Conservation (phyloP, 1,284 basidiomycete species). For the Trametes polyzona region DNA sequence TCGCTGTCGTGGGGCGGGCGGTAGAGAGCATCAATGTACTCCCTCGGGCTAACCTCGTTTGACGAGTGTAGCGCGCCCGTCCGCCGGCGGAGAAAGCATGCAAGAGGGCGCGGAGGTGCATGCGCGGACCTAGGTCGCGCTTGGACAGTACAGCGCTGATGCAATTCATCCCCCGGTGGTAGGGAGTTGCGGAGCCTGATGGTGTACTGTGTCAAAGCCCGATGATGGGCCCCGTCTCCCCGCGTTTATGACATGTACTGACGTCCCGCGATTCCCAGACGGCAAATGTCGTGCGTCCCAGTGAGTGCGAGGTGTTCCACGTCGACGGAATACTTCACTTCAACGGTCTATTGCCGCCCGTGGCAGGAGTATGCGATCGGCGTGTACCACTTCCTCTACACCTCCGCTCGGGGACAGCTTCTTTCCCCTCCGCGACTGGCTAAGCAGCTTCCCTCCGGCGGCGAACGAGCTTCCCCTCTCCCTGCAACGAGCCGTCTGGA, state of each 20-base stretch:
- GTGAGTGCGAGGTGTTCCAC: no score
- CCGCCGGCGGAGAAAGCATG: conserved; percentile 9
- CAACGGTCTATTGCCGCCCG: neutral
- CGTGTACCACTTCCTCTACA: neutral
- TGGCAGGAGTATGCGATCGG: neutral
- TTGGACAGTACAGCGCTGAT: neutral
- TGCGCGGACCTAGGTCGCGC: conserved; percentile 8
- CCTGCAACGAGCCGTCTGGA: neutral
- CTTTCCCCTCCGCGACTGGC: neutral
- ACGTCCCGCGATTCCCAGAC: neutral
- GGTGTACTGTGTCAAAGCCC: neutral
- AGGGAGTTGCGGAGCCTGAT: neutral
- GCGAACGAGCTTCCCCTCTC: neutral
- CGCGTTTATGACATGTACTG: neutral
- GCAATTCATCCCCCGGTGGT: neutral
- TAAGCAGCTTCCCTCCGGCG: neutral
- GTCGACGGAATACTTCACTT: neutral
- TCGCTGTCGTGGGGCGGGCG: neutral
- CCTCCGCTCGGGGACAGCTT: neutral
- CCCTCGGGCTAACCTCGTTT: conserved; percentile 5
- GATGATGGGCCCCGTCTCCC: neutral
- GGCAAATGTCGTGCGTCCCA: neutral
- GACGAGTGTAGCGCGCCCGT: neutral
- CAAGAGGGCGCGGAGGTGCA: neutral
- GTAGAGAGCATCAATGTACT: neutral